Base-by-base conservation (phyloP, 192 early-diverging fungal genomes). In the Backusella parvicylindrica region DNA sequence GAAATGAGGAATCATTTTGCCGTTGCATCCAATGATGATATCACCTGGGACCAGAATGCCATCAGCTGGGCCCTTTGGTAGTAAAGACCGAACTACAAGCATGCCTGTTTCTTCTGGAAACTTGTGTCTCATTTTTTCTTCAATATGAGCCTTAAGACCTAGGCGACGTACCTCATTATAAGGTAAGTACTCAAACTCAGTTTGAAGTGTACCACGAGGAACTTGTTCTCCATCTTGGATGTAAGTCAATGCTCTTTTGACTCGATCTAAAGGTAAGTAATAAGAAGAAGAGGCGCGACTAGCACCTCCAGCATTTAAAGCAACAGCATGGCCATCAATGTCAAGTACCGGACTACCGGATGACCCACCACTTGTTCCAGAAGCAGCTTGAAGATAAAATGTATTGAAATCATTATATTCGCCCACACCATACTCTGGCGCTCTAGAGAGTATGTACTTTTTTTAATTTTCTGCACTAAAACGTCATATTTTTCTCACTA, bases 381-480 rank as follows among this genome's bases (percentile, higher is more conserved):
- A 89, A 0, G 92, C 89, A 0, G 92, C 90, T 80, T 93, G 91
- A 15, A 93, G 79, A 79, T 94, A 95, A 79, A 95, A 95, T 1
- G 92, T 94, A 77, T 94, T 95, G 75, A 93, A 88, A 64, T 95
- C 93, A 65, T 90, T 91, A 83, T 91, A 92, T 60, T 89, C 89
- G 21, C 88, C 83, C 23, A 83, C 75, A 37, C 91, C 91, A 70
- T 92, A 91, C 64, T 88, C 88, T 1, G 93, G 93, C 1, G 89
- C 89, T 70, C 88, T 90, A 43, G 18, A 23, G 8, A 4, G 12
- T 56, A 21, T 64, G 31, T 47, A 70, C 0, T 76, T 37, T 35
- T 23, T 63, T 21, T 60, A 16, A 1, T 38, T 12, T 4, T n/a
- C 15, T 28, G 3, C 16, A 30, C 26, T 56, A n/a, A n/a, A n/a